phyloP scores from a whole-genome alignment of 257 asterid species.

The Linderniella brevidens region DNA sequence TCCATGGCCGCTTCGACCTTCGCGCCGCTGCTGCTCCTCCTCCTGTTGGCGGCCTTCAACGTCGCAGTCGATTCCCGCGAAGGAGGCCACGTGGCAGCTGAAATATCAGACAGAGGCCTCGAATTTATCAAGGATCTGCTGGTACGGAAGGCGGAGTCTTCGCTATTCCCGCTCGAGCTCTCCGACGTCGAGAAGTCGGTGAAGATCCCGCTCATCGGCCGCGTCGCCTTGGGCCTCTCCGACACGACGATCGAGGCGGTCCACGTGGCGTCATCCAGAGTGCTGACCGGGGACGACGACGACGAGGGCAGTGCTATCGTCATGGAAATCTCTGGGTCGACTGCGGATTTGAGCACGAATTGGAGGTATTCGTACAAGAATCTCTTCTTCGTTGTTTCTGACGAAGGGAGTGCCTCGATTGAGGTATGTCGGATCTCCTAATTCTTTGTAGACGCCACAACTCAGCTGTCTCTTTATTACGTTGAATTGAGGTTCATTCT shows the following conservation, averaged over 20 bases:
- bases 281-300: conserved; percentile 36
- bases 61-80: conserved; percentile 22
- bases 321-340: conserved; percentile 61
- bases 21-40: too few species aligned
- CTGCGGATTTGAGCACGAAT: conserved; percentile 58
- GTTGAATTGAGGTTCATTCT: too few species aligned
- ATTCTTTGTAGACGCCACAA: too few species aligned
- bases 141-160: conserved; percentile 36
- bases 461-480: too few species aligned
- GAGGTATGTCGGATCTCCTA: conserved; percentile 24
- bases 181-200: conserved; percentile 35
- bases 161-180: conserved; percentile 62
- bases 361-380: conserved; percentile 66
- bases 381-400: conserved; percentile 45
- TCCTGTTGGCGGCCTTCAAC: background rate
- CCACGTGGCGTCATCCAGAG: conserved; percentile 44
- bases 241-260: conserved; percentile 29
- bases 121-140: conserved; percentile 54
- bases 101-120: conserved; percentile 62
- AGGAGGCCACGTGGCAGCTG: conserved; percentile 38
- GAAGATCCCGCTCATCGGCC: conserved; percentile 59
- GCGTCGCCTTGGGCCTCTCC: conserved; percentile 37
- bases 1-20: too few species aligned
- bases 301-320: conserved; percentile 25
- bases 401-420: conserved; percentile 56